phyloP scores from a whole-genome alignment of 257 asterid species.

The Plantago elongata region DNA sequence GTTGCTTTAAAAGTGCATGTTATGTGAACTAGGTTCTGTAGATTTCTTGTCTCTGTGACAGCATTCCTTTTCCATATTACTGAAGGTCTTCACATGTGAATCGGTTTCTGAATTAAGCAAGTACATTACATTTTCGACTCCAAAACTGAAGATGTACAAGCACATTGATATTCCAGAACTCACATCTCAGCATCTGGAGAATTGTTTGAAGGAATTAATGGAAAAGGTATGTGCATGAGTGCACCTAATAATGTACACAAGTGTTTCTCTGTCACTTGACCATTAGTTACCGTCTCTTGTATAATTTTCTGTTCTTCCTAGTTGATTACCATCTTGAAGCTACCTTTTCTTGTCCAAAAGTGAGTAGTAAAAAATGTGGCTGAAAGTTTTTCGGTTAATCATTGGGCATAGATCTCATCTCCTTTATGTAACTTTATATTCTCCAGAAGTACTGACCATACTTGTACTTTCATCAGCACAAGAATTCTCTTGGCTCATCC shows the following conservation, averaged over 20 bases:
- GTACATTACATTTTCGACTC: constrained; percentile 46
- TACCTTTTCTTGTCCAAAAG: too few species aligned
- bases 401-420: constrained; percentile 1
- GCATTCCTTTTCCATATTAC: constrained; percentile 14
- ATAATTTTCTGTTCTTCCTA: too few species aligned
- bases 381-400: neutral
- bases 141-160: constrained; percentile 45
- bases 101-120: constrained; percentile 43
- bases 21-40: neutral
- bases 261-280: too few species aligned
- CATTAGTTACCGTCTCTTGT: too few species aligned
- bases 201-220: constrained; percentile 25
- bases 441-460: constrained; percentile 20
- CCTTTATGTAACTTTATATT: neutral
- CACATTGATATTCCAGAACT: constrained; percentile 26
- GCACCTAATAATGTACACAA: too few species aligned
- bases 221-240: constrained; percentile 35
- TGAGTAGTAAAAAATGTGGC: constrained; percentile 6
- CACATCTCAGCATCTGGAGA: constrained; percentile 19
- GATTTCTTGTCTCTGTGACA: neutral
- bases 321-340: too few species aligned
- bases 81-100: constrained; percentile 71
- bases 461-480: constrained; percentile 38
- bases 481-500: constrained; percentile 21
- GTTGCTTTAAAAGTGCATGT: neutral